These are phyloP conservation scores for Sarocladium oryzae DNA, from an alignment of 2,329 filamentous ascomycete species.

Conservation along the genomic window DNA sequence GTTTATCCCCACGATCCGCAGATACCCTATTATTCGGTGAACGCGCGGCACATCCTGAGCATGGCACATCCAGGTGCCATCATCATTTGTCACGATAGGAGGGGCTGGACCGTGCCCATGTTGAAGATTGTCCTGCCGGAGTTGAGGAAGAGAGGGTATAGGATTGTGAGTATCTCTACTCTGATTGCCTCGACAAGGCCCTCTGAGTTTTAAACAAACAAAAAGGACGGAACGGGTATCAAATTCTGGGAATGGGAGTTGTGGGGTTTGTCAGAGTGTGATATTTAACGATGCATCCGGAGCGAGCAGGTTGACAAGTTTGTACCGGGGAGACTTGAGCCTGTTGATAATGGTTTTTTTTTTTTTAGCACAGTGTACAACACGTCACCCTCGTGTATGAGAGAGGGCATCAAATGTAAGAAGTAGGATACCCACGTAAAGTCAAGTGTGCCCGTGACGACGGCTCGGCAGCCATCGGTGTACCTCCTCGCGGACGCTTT, in stretches of 20 bases:
- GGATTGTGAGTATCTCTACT: slow-evolving; percentile 63
- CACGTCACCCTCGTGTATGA: neutral
- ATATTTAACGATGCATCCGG: slow-evolving; percentile 28
- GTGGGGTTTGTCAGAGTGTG: slow-evolving; percentile 22
- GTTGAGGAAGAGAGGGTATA: slow-evolving; percentile 62
- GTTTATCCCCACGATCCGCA: slow-evolving; percentile 93
- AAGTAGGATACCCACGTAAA: slow-evolving; percentile 23
- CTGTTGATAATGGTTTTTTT: slow-evolving; percentile 17
- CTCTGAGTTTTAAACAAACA: neutral
- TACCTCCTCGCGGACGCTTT: slow-evolving; percentile 16
- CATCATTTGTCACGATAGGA: slow-evolving; percentile 79
- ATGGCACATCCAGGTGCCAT: slow-evolving; percentile 72
- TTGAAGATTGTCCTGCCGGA: slow-evolving; percentile 65
- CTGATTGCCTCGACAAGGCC: slow-evolving; percentile 40
- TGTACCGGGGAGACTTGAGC: slow-evolving; percentile 26
- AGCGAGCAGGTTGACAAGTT: slow-evolving; percentile 21
- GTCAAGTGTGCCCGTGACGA: slow-evolving; percentile 25
- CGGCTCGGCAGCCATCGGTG: slow-evolving; percentile 22
- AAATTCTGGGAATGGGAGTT: too few species aligned
- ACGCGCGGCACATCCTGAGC: slow-evolving; percentile 73
- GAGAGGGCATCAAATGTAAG: neutral
- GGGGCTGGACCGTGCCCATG: slow-evolving; percentile 80
- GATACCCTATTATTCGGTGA: slow-evolving; percentile 61
- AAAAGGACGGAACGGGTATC: too few species aligned
- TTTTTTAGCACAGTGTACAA: neutral